Conservation (phyloP, 1,284 basidiomycete species). For the Apiotrichum laibachii region DNA sequence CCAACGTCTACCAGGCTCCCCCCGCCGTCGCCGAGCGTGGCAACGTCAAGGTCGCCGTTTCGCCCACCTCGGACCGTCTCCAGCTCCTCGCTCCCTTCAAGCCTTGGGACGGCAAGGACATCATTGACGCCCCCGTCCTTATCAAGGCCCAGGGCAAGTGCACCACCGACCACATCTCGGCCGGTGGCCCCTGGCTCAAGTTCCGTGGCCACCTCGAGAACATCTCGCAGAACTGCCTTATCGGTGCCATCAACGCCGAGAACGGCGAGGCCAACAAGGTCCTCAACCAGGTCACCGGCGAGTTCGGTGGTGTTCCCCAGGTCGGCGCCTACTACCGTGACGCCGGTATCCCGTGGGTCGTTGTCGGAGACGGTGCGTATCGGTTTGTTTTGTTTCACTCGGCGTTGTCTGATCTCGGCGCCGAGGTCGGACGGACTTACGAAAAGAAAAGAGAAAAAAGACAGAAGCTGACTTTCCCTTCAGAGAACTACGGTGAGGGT, state of each 20-base stretch:
- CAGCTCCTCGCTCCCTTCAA: constrained; percentile 90
- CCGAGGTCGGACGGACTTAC: too few relatives aligned
- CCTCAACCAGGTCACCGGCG: constrained; percentile 60
- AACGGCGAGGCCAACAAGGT: constrained; percentile 76
- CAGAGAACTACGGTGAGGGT: constrained; percentile 98
- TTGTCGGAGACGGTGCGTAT: constrained; percentile 81
- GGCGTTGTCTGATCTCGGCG: too few relatives aligned
- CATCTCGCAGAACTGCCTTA: constrained; percentile 93
- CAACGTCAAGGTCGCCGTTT: constrained; percentile 79
- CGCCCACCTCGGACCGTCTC: constrained; percentile 87
- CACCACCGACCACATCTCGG: constrained; percentile 61
- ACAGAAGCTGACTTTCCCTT: too few relatives aligned
- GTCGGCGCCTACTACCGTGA: constrained; percentile 86
- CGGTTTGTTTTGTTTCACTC: too few relatives aligned
- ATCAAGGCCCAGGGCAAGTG: constrained; percentile 99
- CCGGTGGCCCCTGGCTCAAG: constrained; percentile 96
- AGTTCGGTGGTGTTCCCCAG: constrained; percentile 80
- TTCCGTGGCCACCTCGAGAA: constrained; percentile 99
- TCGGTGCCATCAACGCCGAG: constrained; percentile 93
- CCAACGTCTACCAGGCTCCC: constrained; percentile 96
- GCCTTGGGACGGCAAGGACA: constrained; percentile 90
- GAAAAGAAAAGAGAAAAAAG: too few relatives aligned
- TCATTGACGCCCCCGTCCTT: constrained; percentile 81
- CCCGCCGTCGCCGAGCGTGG: constrained; percentile 79
- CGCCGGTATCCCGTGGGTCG: constrained; percentile 88